Conservation (phyloP, 306 rosid species). For the Cercis canadensis region DNA sequence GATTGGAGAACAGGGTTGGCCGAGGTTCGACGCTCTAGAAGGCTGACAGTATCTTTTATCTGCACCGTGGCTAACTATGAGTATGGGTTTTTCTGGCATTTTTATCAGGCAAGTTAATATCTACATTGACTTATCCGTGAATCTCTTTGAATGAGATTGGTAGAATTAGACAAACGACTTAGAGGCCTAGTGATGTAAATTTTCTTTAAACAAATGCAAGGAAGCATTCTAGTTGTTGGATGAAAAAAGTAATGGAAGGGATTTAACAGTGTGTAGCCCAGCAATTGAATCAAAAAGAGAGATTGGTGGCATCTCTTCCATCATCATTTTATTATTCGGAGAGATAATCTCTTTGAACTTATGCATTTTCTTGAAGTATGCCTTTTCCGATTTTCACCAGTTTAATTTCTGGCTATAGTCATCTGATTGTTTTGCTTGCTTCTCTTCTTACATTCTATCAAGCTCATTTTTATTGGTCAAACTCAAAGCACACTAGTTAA, state of each 20-base stretch:
- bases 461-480: neutral
- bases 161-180: constrained; percentile 18
- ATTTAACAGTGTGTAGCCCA: neutral
- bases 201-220: neutral
- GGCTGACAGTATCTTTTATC: constrained; percentile 76
- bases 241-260: neutral
- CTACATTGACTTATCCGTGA: neutral
- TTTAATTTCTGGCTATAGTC: constrained; percentile 11
- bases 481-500: constrained; percentile 19
- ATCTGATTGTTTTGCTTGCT: constrained; percentile 3
- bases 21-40: constrained; percentile 81
- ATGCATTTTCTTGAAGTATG: neutral
- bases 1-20: constrained; percentile 89
- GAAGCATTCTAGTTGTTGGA: constrained; percentile 9
- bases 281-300: neutral
- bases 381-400: neutral
- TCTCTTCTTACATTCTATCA: neutral
- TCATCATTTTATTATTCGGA: neutral
- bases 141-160: constrained; percentile 19
- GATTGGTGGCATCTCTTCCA: constrained; percentile 4
- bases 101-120: constrained; percentile 73
- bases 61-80: constrained; percentile 89
- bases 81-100: constrained; percentile 84
- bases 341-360: neutral
- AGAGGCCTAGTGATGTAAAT: constrained; percentile 20